phyloP scores from a whole-genome alignment of 306 rosid species.

The Begonia loranthoides region DNA sequence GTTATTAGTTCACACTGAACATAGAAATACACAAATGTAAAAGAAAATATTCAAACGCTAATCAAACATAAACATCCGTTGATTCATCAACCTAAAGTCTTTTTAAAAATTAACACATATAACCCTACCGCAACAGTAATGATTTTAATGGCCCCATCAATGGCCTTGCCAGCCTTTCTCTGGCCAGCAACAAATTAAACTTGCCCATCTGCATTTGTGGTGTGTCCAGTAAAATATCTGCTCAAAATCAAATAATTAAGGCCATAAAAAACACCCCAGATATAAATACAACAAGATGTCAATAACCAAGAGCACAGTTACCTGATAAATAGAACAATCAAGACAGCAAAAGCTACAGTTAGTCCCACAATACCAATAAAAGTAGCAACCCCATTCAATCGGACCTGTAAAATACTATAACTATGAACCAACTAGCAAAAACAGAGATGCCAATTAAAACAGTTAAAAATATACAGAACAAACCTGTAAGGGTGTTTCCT shows the following conservation, averaged over 20 bases:
- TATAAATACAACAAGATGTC: neutral
- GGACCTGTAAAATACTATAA: constrained; percentile 42
- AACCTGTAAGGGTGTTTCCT: constrained; percentile 98
- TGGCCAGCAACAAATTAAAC: constrained; percentile 46
- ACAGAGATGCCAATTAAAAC: neutral
- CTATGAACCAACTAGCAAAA: constrained; percentile 7
- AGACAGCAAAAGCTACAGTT: constrained; percentile 61
- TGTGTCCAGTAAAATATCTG: constrained; percentile 89
- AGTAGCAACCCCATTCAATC: constrained; percentile 95
- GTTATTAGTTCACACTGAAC: neutral
- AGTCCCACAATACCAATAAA: constrained; percentile 91
- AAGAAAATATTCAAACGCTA: no score
- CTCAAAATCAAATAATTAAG: constrained; percentile 9
- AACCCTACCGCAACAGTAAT: constrained; percentile 81
- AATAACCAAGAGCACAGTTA: constrained; percentile 16
- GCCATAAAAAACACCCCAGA: neutral
- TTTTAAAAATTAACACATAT: no score
- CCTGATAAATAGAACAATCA: constrained; percentile 75
- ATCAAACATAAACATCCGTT: no score
- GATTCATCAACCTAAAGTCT: no score
- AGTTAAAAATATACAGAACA: constrained; percentile 1
- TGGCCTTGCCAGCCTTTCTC: constrained; percentile 57
- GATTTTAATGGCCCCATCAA: constrained; percentile 85
- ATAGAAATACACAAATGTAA: neutral
- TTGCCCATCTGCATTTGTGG: constrained; percentile 28